These are phyloP conservation scores for Clitopilus passeckerianus DNA, from an alignment of 768 basidiomycete genomes.

Conservation along the genomic window DNA sequence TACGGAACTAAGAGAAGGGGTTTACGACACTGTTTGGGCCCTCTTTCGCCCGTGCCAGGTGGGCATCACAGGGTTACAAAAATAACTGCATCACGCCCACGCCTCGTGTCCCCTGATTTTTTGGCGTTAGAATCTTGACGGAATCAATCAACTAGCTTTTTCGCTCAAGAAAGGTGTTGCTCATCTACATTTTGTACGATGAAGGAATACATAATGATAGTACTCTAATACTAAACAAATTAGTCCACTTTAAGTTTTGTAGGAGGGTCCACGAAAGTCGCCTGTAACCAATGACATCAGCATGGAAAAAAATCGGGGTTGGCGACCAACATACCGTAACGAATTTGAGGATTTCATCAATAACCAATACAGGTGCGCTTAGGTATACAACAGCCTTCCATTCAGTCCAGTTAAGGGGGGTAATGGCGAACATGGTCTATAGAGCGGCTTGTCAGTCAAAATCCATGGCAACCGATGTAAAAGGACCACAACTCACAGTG, in stretches of 20 bases:
- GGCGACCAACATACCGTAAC: slow-evolving; percentile 49
- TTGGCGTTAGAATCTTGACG: too few relatives aligned
- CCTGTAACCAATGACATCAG: slow-evolving; percentile 22
- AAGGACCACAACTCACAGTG: slow-evolving; percentile 49
- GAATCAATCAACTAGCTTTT: too few relatives aligned
- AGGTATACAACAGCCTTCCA: slow-evolving; percentile 92
- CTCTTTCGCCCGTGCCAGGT: too few relatives aligned
- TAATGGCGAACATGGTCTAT: slow-evolving; percentile 84
- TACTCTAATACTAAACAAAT: slow-evolving; percentile 7
- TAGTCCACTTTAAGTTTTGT: slow-evolving; percentile 47
- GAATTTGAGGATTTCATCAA: slow-evolving; percentile 90
- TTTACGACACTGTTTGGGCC: background rate
- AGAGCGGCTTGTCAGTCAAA: background rate
- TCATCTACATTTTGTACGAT: background rate
- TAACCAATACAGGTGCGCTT: slow-evolving; percentile 81
- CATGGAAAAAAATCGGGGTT: background rate
- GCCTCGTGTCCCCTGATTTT: background rate
- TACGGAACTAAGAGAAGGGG: background rate
- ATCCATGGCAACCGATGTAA: background rate
- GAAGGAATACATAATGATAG: background rate
- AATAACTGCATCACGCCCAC: background rate
- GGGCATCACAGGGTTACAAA: background rate
- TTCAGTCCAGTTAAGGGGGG: slow-evolving; percentile 89
- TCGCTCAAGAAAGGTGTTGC: too few relatives aligned
- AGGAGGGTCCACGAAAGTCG: slow-evolving; percentile 54